phyloP scores from a whole-genome alignment of 495 filamentous ascomycete genomes.

The Xylaria sp. region DNA sequence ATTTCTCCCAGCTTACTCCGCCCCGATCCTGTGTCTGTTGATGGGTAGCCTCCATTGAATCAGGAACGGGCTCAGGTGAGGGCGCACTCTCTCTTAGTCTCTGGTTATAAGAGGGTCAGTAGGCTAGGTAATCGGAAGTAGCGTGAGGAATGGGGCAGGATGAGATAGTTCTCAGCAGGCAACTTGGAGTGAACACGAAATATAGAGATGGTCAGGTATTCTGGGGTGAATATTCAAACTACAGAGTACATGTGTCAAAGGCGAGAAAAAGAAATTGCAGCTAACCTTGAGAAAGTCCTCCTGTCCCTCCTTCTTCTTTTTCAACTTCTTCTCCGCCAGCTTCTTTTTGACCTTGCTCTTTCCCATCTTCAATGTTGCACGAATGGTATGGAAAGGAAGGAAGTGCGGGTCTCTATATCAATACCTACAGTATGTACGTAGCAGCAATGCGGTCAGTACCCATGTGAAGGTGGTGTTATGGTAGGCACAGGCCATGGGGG shows the following conservation, averaged over 20 bases:
- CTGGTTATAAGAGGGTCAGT: background rate
- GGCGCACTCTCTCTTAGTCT: background rate
- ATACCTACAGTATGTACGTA: no score
- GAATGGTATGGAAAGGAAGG: background rate
- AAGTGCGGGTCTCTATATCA: background rate
- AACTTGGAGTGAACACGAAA: background rate
- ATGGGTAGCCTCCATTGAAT: background rate
- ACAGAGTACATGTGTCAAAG: background rate
- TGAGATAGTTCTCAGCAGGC: background rate
- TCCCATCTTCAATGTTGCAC: background rate
- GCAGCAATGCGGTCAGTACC: background rate
- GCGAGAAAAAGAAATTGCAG: background rate
- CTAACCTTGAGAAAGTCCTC: background rate
- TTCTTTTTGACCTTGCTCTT: background rate
- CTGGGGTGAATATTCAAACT: background rate
- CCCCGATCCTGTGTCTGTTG: background rate
- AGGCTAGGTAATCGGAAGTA: background rate
- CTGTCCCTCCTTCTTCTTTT: background rate
- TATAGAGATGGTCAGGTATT: background rate
- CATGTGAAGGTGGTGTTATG: background rate
- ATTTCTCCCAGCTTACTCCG: slow-evolving; percentile 4
- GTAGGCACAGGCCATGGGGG: background rate
- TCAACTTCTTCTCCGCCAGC: background rate
- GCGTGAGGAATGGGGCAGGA: background rate
- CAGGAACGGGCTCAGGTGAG: background rate